A percentile compares a stretch with the other conserved stretches of the same genome.
These are phyloP conservation scores for Fusarium sp. DNA, from an alignment of 2,329 filamentous ascomycete genomes.

Conservation along the genomic window DNA sequence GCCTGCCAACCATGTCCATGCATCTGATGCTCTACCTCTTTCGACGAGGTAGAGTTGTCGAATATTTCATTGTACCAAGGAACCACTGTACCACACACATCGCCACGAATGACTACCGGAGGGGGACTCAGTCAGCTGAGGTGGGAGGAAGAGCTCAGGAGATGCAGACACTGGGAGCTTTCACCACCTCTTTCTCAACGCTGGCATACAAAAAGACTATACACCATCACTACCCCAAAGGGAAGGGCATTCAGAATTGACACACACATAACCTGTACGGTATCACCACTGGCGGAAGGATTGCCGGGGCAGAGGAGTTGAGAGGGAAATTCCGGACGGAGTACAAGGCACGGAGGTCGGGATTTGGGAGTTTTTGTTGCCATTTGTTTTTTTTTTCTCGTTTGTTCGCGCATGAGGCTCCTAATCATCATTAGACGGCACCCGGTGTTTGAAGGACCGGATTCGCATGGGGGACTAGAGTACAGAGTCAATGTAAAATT, in stretches of 20 bases:
- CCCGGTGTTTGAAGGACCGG: conserved; percentile 8
- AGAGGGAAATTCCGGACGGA: conserved; percentile 30
- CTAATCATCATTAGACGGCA: conserved; percentile 33
- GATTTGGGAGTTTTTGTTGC: conserved; percentile 28
- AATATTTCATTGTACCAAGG: neutral
- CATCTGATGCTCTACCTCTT: neutral
- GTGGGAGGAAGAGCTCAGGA: neutral
- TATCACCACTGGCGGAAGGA: conserved; percentile 9
- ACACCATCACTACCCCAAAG: neutral
- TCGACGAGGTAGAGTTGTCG: conserved; percentile 4
- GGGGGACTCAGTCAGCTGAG: neutral
- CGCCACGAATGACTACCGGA: conserved; percentile 10
- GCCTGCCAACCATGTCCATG: neutral
- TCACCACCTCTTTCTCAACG: neutral
- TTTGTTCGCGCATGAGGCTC: neutral
- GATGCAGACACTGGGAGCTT: neutral
- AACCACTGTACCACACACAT: conserved; percentile 1
- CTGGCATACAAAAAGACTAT: neutral
- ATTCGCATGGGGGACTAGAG: conserved; percentile 15
- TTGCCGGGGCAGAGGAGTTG: conserved; percentile 21
- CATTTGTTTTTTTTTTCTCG: neutral
- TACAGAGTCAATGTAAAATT: conserved; percentile 21
- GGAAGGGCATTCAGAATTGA: conserved; percentile 8
- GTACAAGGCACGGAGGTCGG: conserved; percentile 16
- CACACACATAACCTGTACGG: conserved; percentile 7